A percentile compares a stretch with the other conserved stretches of the same genome.
These are phyloP conservation scores for Fusarium bulbicola DNA, from an alignment of 2,329 filamentous ascomycete species.

Conservation along the genomic window DNA sequence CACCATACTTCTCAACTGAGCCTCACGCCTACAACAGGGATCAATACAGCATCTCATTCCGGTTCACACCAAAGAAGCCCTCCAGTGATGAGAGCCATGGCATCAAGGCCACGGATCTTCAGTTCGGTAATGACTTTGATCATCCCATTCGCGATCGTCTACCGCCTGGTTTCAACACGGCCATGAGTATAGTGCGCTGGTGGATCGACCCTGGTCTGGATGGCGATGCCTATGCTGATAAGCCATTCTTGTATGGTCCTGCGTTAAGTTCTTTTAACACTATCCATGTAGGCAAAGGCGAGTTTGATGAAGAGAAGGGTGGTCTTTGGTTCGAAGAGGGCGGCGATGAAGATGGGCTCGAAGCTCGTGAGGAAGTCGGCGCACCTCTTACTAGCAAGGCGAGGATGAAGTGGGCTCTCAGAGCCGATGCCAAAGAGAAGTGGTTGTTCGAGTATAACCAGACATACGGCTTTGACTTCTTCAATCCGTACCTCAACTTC, in stretches of 20 bases:
- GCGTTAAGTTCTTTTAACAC: conserved; percentile 83
- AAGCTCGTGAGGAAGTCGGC: conserved; percentile 55
- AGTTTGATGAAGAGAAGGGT: conserved; percentile 57
- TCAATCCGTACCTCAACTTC: conserved; percentile 93
- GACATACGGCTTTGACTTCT: conserved; percentile 74
- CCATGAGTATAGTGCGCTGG: conserved; percentile 87
- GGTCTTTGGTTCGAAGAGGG: conserved; percentile 72
- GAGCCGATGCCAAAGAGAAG: conserved; percentile 56
- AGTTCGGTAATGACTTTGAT: conserved; percentile 97
- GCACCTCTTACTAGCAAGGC: conserved; percentile 63
- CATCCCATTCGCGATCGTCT: conserved; percentile 86
- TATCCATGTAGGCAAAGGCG: conserved; percentile 69
- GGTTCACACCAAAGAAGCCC: conserved; percentile 74
- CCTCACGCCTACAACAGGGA: conserved; percentile 74
- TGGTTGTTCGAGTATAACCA: conserved; percentile 65
- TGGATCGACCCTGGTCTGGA: conserved; percentile 91
- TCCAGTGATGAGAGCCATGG: conserved; percentile 44
- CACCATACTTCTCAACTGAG: conserved; percentile 78
- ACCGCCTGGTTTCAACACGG: conserved; percentile 85
- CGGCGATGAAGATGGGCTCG: conserved; percentile 65
- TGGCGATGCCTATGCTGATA: conserved; percentile 87
- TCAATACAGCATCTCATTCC: conserved; percentile 85
- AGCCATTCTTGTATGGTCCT: conserved; percentile 86
- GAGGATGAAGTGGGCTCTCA: conserved; percentile 68
- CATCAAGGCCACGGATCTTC: conserved; percentile 76